Percentiles rank a stretch among this genome's conserved stretches.
phyloP scores from a whole-genome alignment of 225 moss, liverwort and hornwort genomes.

The Marchantia paleacea region DNA sequence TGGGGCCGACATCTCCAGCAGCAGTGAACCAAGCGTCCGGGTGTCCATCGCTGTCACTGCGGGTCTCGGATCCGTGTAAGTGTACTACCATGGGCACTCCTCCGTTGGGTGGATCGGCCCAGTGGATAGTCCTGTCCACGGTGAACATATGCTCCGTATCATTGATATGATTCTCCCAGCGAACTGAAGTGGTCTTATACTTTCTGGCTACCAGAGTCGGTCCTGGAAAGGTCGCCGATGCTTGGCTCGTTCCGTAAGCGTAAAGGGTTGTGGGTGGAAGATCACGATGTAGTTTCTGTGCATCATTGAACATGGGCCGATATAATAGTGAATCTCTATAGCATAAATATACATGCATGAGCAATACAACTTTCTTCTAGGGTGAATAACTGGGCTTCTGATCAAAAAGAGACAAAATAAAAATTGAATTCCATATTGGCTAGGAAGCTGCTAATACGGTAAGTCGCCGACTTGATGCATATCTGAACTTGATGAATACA shows the following conservation, averaged over 20 bases:
- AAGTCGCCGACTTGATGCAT: neutral
- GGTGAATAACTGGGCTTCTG: too few species aligned
- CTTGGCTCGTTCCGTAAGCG: constrained; percentile 21
- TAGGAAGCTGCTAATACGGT: neutral
- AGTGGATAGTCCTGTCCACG: constrained; percentile 41
- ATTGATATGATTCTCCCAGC: constrained; percentile 32
- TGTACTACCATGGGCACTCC: constrained; percentile 60
- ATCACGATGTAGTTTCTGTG: constrained; percentile 31
- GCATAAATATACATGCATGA: too few species aligned
- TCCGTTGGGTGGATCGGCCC: constrained; percentile 42
- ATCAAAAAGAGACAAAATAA: neutral
- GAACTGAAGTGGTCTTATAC: constrained; percentile 13
- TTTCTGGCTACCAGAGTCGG: constrained; percentile 12
- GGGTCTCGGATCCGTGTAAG: constrained; percentile 49
- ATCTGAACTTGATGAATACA: neutral
- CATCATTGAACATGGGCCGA: neutral
- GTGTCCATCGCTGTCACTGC: constrained; percentile 43
- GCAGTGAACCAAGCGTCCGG: constrained; percentile 66
- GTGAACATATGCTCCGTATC: constrained; percentile 27
- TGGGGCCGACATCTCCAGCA: constrained; percentile 34
- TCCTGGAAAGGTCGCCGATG: constrained; percentile 13
- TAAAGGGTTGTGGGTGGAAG: constrained; percentile 18
- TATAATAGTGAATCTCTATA: neutral
- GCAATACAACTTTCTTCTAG: too few species aligned
- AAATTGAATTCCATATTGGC: neutral